Base-by-base conservation (phyloP, 2,329 filamentous ascomycete genomes). In the Penicillium janthinellum region DNA sequence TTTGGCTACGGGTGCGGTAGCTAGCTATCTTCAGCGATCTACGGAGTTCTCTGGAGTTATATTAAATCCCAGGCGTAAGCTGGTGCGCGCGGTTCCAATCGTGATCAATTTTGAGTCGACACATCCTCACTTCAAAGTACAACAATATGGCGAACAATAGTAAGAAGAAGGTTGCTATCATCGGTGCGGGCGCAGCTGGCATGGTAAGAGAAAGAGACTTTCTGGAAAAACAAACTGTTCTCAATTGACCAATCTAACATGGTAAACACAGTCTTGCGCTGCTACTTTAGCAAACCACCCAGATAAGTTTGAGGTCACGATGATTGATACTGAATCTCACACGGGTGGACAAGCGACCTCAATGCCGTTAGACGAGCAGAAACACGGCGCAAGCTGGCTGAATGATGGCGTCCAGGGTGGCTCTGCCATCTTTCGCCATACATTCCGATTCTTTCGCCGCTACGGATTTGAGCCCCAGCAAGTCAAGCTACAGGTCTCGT, bases 201-300 rank as follows among this genome's bases (percentile, higher is more conserved):
- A 86, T 83, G 84, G 82, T 83, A 22, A 22, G 22, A 22, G 22
- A 22, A 64, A 59, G 69, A 15, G 6, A 12, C 22, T 10, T 25
- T 47, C 37, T 48, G 28, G 3, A 44, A 5, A 34, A 48, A 39
- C 22, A 4, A 28, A n/a, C 4, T 5, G 20, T 31, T 11, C 20
- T 20, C 20, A 12, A 38, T 0, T 2, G 3, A 6, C n/a, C 31
- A 6, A 2, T n/a, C 2, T 20, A 10, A 5, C 15, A 22, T 48
- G 17, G 20, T 31, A 31, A 12, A 52, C 51, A 28, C 54, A 83
- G 87, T 85, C 86, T 56, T 90, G 87, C 71, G 88, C 88, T 11
- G 82, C 87, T 34, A 88, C 88, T 34, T 81, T 90, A 31, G 82
- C 86, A 49, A 83, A 88, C 50, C 86, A 90, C 63, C 84, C 84